Percentiles rank a stretch among this genome's conserved stretches.
Evolutionary conservation across 2,329 filamentous ascomycete species (phyloP).

Genomic region (Epichloe amarillans): DNA sequence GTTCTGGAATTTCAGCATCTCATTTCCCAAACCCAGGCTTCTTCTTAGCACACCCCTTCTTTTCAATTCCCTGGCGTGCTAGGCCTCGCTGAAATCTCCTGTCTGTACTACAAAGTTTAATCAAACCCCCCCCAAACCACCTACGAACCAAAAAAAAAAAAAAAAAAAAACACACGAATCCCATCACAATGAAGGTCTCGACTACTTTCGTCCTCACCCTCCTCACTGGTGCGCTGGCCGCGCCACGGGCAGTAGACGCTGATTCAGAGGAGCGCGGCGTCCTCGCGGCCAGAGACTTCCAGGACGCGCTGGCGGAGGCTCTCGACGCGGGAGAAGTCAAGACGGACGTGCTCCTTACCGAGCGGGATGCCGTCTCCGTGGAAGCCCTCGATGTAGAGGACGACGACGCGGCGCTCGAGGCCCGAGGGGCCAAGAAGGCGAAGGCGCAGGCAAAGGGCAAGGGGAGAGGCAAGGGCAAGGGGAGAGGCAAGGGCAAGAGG

Average conservation of each 20-base stretch:
- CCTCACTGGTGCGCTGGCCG: slow-evolving; percentile 6
- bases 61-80: too few relatives aligned
- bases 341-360: neutral
- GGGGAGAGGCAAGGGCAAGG: neutral
- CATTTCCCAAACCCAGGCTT: too few relatives aligned
- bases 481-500: neutral
- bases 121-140: neutral
- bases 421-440: neutral
- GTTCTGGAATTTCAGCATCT: too few relatives aligned
- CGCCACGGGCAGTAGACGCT: neutral
- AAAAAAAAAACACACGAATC: neutral
- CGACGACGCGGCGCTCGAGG: neutral
- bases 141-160: neutral
- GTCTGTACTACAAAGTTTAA: too few relatives aligned
- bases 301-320: neutral
- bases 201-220: slow-evolving; percentile 4
- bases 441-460: neutral
- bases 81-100: too few relatives aligned
- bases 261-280: neutral
- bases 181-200: slow-evolving; percentile 3
- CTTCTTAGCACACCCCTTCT: too few relatives aligned
- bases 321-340: neutral
- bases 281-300: neutral
- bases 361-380: neutral
- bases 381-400: neutral